Percentiles rank a stretch among this genome's conserved stretches.
Evolutionary conservation across 345 rosid species (phyloP).

Genomic region (Citrus australasica): DNA sequence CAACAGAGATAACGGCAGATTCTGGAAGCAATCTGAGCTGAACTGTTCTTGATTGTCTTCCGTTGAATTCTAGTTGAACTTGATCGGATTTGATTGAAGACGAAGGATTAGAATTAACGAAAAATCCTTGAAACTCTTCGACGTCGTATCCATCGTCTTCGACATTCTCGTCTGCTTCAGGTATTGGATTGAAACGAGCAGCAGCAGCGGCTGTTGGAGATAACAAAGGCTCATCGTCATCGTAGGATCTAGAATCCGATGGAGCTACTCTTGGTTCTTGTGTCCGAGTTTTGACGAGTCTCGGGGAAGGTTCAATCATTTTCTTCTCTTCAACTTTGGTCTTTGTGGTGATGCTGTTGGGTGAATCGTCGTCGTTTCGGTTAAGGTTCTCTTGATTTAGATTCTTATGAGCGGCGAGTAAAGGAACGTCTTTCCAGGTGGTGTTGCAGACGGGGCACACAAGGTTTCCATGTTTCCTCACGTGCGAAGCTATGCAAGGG

Average conservation of each 20-base stretch:
- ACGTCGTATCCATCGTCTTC: constrained; percentile 31
- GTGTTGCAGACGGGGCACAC: constrained; percentile 78
- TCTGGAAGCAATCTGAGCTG: constrained; percentile 58
- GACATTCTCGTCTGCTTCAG: constrained; percentile 62
- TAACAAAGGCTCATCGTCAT: constrained; percentile 79
- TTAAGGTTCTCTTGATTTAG: not conserved
- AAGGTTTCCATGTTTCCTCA: constrained; percentile 47
- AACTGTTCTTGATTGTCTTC: constrained; percentile 48
- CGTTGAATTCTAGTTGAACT: constrained; percentile 23
- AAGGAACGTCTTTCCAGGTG: constrained; percentile 67
- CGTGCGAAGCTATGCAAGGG: constrained; percentile 67
- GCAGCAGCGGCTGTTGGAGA: constrained; percentile 44
- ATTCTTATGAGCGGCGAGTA: constrained; percentile 41
- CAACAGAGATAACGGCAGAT: constrained; percentile 56
- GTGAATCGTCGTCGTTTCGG: constrained; percentile 13
- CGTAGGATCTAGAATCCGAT: constrained; percentile 46
- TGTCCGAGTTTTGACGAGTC: constrained; percentile 9
- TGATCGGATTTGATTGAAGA: constrained; percentile 49
- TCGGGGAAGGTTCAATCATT: constrained; percentile 35
- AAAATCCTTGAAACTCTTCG: constrained; percentile 76
- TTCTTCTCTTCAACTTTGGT: constrained; percentile 33
- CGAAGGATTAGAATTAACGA: constrained; percentile 46
- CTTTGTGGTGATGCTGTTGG: constrained; percentile 4
- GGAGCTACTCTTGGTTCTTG: constrained; percentile 11
- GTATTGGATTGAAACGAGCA: constrained; percentile 52